A percentile compares a stretch with the other conserved stretches of the same genome.
Conservation (phyloP, 306 rosid species). For the Senna siamea region DNA sequence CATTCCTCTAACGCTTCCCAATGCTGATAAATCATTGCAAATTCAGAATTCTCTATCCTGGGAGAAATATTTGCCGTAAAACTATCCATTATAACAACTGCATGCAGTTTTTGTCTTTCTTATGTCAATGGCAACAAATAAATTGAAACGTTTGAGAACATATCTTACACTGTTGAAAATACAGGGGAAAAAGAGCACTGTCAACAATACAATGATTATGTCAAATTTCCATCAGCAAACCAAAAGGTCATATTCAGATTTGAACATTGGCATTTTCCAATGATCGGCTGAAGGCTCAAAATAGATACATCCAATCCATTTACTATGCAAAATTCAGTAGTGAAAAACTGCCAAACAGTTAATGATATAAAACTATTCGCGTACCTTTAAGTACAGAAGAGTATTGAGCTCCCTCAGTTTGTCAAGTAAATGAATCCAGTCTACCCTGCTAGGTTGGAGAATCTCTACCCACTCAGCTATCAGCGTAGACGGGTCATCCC, state of each 20-base stretch:
- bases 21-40: not conserved
- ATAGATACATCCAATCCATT: slow-evolving; percentile 9
- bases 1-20: not conserved
- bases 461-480: slow-evolving; percentile 81
- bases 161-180: not conserved
- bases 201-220: not conserved
- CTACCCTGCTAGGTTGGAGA: slow-evolving; percentile 73
- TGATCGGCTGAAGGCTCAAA: slow-evolving; percentile 26
- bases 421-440: slow-evolving; percentile 77
- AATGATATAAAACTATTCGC: slow-evolving; percentile 23
- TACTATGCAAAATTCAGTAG: slow-evolving; percentile 5
- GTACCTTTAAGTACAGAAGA: slow-evolving; percentile 68
- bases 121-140: not conserved
- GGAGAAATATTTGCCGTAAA: not conserved
- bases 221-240: not conserved
- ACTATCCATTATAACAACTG: too few species aligned
- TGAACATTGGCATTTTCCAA: slow-evolving; percentile 20
- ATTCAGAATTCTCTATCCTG: not conserved
- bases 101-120: not conserved
- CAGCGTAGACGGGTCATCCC: slow-evolving; percentile 54
- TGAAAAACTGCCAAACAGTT: slow-evolving; percentile 7
- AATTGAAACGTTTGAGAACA: not conserved
- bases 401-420: slow-evolving; percentile 61
- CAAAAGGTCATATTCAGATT: not conserved
- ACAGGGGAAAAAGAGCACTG: not conserved